Evolutionary conservation across 768 basidiomycete genomes (phyloP), one percentile per base, ranked within the genome.

Genomic region (Suillus lakei): DNA sequence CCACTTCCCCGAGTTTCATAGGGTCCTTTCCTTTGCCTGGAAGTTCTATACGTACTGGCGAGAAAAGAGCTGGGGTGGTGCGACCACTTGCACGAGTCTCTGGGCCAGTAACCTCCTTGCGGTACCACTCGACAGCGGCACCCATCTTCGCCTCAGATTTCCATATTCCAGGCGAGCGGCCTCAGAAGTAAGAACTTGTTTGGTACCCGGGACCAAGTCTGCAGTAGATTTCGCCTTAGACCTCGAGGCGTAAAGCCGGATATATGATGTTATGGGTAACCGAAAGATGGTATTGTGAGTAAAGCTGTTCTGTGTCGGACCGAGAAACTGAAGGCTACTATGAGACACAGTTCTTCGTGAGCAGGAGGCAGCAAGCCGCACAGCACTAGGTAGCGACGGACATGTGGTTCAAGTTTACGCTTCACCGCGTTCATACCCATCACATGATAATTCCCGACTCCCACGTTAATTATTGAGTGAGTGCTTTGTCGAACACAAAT

Each of bases 31-130:
- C 78, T 38, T 73, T 72, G 5, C 80, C 82, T 0, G 84, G 81
- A 4, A 86, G 69, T 61, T 79, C 80, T 36, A 95, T 87, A n/a
- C 86, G 83, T 7, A 95, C 91, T 0, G 89, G 85, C 15, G 87
- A 80, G 59, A 95, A 83, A 66, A 95, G 70, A 2, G 84, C 84
- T 1, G 93, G 91, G 0, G 90, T 92, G 66, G 95, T 84, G 32
- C 92, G 89, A 36, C 93, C 93, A 62, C 82, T 86, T 1, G 90
- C 91, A 16, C 92, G 88, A 26, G 84, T 85, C 76, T 93, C 91
- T 26, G 88, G 79, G 21, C 78, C 82, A n/a, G 89, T 88, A 59
- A 91, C 89, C 71, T 93, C 91, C 67, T 91, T 91, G 63, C 87
- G 82, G 81, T 86, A 91, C 86, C 88, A 89, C 26, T 91, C 91